A percentile compares a stretch with the other conserved stretches of the same genome.
These are phyloP conservation scores for Beauveria pseudobassiana DNA, from an alignment of 2,329 filamentous ascomycete species.

Conservation along the genomic window DNA sequence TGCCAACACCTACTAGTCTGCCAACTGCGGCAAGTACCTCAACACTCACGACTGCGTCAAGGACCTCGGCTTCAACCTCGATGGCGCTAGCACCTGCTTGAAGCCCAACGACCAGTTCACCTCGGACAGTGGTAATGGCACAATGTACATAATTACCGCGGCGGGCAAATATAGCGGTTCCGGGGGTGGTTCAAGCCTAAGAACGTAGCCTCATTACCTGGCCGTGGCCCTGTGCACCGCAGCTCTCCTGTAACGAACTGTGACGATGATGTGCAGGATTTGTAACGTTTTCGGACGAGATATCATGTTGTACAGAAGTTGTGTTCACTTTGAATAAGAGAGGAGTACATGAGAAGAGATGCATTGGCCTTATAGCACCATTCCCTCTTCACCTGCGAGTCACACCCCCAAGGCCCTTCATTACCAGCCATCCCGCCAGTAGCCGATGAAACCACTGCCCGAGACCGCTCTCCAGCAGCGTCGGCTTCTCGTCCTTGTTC, in stretches of 20 bases:
- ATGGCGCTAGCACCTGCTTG: slow-evolving; percentile 17
- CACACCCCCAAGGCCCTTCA: slow-evolving; percentile 17
- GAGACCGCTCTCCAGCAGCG: slow-evolving; percentile 22
- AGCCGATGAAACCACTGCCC: slow-evolving; percentile 25
- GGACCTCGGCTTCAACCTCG: slow-evolving; percentile 18
- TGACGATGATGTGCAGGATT: neutral
- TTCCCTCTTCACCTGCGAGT: neutral
- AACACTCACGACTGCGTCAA: slow-evolving; percentile 18
- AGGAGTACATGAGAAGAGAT: neutral
- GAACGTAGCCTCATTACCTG: neutral
- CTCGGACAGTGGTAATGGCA: slow-evolving; percentile 22
- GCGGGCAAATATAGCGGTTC: slow-evolving; percentile 12
- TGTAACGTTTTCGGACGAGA: neutral
- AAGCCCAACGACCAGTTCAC: slow-evolving; percentile 17
- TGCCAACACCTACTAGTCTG: slow-evolving; percentile 12
- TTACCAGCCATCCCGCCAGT: slow-evolving; percentile 22
- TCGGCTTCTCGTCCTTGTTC: slow-evolving; percentile 19
- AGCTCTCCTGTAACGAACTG: neutral
- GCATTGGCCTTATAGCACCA: neutral
- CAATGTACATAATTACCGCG: slow-evolving; percentile 28
- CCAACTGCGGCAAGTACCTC: slow-evolving; percentile 14
- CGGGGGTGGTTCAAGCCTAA: neutral
- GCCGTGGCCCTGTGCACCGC: neutral
- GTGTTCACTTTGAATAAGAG: neutral
- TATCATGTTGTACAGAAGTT: neutral